These are phyloP conservation scores for Theobroma cacao DNA, from an alignment of 345 rosid genomes.

Conservation along the genomic window DNA sequence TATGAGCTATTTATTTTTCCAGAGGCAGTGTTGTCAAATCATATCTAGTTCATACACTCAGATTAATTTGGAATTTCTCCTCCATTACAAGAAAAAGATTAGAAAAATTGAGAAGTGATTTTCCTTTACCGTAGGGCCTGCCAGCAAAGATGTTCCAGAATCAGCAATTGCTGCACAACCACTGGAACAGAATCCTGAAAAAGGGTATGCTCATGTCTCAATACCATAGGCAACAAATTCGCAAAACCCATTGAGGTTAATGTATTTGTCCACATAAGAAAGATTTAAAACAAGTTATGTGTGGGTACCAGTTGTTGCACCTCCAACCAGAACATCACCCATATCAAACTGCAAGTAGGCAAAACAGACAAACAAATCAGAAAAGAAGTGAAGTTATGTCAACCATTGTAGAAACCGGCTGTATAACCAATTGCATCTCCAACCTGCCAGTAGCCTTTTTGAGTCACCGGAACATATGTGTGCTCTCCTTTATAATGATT, in stretches of 20 bases:
- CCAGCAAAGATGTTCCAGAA: slow-evolving; percentile 77
- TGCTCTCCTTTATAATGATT: slow-evolving; percentile 81
- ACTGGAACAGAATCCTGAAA: slow-evolving; percentile 52
- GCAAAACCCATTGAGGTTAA: neutral
- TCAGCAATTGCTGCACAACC: slow-evolving; percentile 74
- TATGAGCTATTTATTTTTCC: neutral
- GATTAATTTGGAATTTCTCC: neutral
- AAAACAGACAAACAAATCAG: slow-evolving; percentile 12
- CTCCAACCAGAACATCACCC: slow-evolving; percentile 79
- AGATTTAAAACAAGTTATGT: neutral
- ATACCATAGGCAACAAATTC: neutral
- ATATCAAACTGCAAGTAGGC: slow-evolving; percentile 56
- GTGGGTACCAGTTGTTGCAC: slow-evolving; percentile 71
- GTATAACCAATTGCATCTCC: slow-evolving; percentile 1
- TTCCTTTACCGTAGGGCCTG: slow-evolving; percentile 58
- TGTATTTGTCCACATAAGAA: neutral
- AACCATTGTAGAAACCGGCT: neutral
- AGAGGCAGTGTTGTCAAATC: neutral
- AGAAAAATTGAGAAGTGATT: neutral
- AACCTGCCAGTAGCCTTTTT: slow-evolving; percentile 96
- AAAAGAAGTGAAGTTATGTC: neutral
- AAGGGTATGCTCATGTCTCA: slow-evolving; percentile 10
- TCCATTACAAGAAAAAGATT: neutral
- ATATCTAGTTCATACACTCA: neutral
- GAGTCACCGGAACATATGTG: slow-evolving; percentile 85